Conservation (phyloP, 768 basidiomycete genomes). For the Dentipellis sp. region DNA sequence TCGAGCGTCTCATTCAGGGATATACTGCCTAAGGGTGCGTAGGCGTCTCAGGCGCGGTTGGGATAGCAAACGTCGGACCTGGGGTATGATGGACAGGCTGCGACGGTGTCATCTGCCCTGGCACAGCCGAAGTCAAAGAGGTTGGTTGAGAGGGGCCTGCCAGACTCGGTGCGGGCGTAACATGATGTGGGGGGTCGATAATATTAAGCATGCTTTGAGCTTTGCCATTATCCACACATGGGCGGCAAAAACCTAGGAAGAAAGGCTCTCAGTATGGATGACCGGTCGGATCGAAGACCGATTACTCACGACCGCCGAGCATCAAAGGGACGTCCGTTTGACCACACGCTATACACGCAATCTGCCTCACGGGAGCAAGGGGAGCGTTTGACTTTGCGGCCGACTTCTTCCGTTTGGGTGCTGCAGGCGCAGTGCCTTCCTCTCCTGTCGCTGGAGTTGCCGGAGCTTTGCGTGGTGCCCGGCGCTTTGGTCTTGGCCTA, state of each 20-base stretch:
- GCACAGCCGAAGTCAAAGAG: background rate
- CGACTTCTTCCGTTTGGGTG: constrained; percentile 34
- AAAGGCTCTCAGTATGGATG: background rate
- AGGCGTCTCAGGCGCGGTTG: background rate
- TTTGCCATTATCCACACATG: constrained; percentile 51
- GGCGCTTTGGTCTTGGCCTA: constrained; percentile 26
- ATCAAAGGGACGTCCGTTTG: constrained; percentile 68
- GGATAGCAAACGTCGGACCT: background rate
- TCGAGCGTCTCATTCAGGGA: background rate
- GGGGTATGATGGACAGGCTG: too few relatives aligned
- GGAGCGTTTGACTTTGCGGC: constrained; percentile 17
- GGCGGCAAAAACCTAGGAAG: constrained; percentile 53
- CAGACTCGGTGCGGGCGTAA: background rate
- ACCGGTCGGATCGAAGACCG: background rate
- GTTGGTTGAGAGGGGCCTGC: background rate
- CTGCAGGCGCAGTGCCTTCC: constrained; percentile 6
- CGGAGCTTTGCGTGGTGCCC: constrained; percentile 23
- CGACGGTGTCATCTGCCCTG: too few relatives aligned
- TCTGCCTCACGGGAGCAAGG: constrained; percentile 29
- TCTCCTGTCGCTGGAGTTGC: constrained; percentile 1
- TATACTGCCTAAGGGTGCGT: background rate
- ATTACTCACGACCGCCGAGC: constrained; percentile 58
- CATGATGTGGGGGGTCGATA: background rate
- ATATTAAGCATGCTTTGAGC: constrained; percentile 9
- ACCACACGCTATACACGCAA: constrained; percentile 51